Evolutionary conservation across 768 basidiomycete species (phyloP).

Genomic region (Antrodiella citrinella): DNA sequence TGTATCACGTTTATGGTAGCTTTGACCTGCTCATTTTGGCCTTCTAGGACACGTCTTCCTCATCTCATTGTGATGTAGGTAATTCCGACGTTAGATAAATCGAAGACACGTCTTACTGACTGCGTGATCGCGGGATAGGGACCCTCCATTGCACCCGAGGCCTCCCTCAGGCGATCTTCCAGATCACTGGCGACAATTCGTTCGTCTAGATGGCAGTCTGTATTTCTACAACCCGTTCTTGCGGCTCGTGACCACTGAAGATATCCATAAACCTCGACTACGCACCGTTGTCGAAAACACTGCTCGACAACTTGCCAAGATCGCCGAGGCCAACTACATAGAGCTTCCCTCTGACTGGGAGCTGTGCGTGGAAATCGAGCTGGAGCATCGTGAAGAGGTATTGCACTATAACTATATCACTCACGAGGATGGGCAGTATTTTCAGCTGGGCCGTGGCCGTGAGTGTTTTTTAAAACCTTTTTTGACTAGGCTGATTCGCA

Average conservation of each 20-base stretch:
- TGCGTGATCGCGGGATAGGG: background rate
- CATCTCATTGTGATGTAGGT: background rate
- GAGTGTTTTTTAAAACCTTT: too few relatives aligned
- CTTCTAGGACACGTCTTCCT: background rate
- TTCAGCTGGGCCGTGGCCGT: background rate
- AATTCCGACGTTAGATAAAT: too few relatives aligned
- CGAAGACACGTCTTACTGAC: too few relatives aligned
- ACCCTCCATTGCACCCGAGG: background rate
- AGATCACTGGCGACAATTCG: background rate
- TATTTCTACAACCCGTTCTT: background rate
- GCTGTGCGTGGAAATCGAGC: background rate
- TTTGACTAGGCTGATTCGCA: constrained; percentile 5
- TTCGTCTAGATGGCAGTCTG: background rate
- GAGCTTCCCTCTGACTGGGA: background rate
- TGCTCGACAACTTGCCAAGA: constrained; percentile 20
- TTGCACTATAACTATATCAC: background rate
- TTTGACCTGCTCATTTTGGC: background rate
- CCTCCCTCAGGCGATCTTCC: background rate
- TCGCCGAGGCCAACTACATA: constrained; percentile 16
- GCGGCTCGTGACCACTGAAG: constrained; percentile 26
- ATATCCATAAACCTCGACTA: constrained; percentile 27
- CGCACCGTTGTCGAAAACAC: background rate
- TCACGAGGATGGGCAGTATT: background rate
- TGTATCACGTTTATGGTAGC: background rate
- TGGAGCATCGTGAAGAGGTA: background rate